phyloP scores from a whole-genome alignment of 2,329 filamentous ascomycete genomes.

The Fusarium caatingaense region DNA sequence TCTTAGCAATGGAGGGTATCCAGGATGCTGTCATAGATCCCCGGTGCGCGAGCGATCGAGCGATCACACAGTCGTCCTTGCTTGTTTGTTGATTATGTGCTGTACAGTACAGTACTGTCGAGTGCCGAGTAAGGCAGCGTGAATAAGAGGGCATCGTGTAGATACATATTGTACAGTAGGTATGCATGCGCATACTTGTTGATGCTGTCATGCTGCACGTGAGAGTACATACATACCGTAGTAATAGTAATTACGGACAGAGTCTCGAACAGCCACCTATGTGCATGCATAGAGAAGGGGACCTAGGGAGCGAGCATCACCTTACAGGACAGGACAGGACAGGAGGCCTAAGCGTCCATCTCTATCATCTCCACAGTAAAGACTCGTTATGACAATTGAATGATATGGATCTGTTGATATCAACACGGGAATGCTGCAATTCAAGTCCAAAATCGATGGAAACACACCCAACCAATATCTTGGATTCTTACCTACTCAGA shows the following conservation, averaged over 20 bases:
- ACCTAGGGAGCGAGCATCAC: conserved; percentile 19
- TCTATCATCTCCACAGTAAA: conserved; percentile 20
- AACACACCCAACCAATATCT: not conserved
- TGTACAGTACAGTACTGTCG: not conserved
- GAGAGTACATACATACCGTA: conserved; percentile 2
- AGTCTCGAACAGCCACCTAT: conserved; percentile 2
- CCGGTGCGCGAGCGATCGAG: conserved; percentile 5
- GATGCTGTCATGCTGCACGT: conserved; percentile 19
- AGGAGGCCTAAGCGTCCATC: conserved; percentile 33
- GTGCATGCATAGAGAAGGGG: not conserved
- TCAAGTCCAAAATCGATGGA: not conserved
- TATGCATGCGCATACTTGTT: not conserved
- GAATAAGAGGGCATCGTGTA: not conserved
- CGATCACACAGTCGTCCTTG: not conserved
- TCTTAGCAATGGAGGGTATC: conserved; percentile 12
- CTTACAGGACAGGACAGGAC: conserved; percentile 18
- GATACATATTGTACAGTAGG: not conserved
- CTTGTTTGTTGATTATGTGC: not conserved
- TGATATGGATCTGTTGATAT: not conserved
- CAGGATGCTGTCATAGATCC: conserved; percentile 4
- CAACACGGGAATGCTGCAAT: not conserved
- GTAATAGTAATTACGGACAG: not conserved
- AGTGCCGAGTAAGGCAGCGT: not conserved
- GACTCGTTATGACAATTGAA: not conserved
- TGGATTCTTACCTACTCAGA: not conserved